phyloP scores from a whole-genome alignment of 2,329 filamentous ascomycete genomes.

The Phialemonium atrogriseum region DNA sequence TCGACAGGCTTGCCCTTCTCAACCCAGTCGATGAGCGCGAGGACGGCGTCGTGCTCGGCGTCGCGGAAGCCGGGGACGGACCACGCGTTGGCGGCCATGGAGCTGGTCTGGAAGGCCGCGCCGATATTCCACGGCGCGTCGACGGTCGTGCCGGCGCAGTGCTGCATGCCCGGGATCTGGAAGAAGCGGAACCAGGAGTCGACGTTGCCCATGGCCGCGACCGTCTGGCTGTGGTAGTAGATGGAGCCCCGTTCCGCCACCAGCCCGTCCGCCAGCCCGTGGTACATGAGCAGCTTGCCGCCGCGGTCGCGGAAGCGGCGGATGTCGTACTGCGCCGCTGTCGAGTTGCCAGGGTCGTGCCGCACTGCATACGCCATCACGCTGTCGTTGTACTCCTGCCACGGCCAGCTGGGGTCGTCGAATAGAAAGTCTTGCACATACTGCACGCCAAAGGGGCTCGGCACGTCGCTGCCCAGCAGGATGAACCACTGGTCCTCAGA shows the following conservation, averaged over 20 bases:
- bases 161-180: conserved; percentile 43
- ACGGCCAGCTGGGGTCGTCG: not conserved
- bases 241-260: conserved; percentile 27
- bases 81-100: conserved; percentile 20
- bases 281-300: conserved; percentile 37
- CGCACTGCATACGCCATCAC: not conserved
- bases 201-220: conserved; percentile 26
- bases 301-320: conserved; percentile 26
- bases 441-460: conserved; percentile 1
- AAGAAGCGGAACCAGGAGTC: conserved; percentile 40
- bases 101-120: conserved; percentile 18
- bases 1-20: conserved; percentile 22
- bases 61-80: conserved; percentile 27
- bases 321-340: conserved; percentile 1
- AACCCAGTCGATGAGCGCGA: conserved; percentile 29
- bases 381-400: conserved; percentile 1
- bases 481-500: conserved; percentile 1
- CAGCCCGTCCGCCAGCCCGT: conserved; percentile 32
- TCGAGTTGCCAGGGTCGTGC: conserved; percentile 1
- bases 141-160: conserved; percentile 30
- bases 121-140: conserved; percentile 33
- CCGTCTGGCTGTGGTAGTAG: conserved; percentile 29
- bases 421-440: conserved; percentile 2
- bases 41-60: conserved; percentile 25
- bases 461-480: conserved; percentile 1